Conservation (phyloP, 768 basidiomycete genomes). For the Omphalotus guepiniiformis region DNA sequence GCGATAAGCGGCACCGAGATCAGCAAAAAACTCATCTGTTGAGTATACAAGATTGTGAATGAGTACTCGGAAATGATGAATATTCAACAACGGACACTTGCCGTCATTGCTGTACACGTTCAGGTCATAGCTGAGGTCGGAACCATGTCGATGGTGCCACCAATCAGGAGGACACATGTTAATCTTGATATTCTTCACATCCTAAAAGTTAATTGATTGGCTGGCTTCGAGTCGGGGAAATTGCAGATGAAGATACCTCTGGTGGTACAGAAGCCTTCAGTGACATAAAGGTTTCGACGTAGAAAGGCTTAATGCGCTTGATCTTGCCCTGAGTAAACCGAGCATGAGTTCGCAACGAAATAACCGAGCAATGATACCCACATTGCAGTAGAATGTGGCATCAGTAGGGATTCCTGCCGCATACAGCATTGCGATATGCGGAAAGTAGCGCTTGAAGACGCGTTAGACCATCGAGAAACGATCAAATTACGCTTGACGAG, state of each 20-base stretch:
- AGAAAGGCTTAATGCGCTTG: slow-evolving; percentile 56
- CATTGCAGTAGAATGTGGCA: slow-evolving; percentile 40
- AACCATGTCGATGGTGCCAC: slow-evolving; percentile 67
- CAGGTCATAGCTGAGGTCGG: slow-evolving; percentile 50
- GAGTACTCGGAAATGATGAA: not conserved
- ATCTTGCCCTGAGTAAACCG: slow-evolving; percentile 49
- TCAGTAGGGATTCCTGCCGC: slow-evolving; percentile 34
- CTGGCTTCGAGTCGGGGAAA: not conserved
- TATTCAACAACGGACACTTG: too few relatives aligned
- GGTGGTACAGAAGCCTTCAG: slow-evolving; percentile 53
- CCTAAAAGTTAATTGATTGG: too few relatives aligned
- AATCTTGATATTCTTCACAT: slow-evolving; percentile 64
- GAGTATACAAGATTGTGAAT: not conserved
- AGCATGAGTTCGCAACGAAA: slow-evolving; percentile 13
- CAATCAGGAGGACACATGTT: slow-evolving; percentile 70
- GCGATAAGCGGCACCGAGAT: slow-evolving; percentile 42
- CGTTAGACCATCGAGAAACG: not conserved
- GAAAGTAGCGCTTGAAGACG: slow-evolving; percentile 38
- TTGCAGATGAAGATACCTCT: slow-evolving; percentile 35
- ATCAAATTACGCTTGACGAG: not conserved
- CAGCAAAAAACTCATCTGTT: slow-evolving; percentile 49
- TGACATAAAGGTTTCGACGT: slow-evolving; percentile 58
- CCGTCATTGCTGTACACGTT: slow-evolving; percentile 60
- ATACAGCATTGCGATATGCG: slow-evolving; percentile 41
- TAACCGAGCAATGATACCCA: slow-evolving; percentile 15